These are phyloP conservation scores for Loxodes magnus DNA, from an alignment of 73 alveolate species.

Conservation along the genomic window DNA sequence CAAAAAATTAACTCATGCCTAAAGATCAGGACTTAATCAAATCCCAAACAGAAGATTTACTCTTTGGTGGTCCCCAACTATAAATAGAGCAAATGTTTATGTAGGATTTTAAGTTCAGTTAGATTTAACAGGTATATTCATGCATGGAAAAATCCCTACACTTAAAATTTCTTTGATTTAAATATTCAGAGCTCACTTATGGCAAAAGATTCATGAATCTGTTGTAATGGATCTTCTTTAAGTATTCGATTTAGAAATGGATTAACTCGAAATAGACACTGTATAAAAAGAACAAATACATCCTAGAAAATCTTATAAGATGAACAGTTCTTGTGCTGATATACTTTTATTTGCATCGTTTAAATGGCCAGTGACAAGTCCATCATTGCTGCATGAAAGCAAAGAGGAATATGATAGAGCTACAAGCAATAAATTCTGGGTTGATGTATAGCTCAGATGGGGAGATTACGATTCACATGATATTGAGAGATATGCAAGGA, in stretches of 20 bases:
- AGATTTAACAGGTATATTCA: slow-evolving; percentile 99
- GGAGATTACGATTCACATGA: slow-evolving; percentile 99
- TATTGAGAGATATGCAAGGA: slow-evolving; percentile 98
- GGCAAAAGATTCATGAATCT: slow-evolving; percentile 99
- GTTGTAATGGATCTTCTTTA: slow-evolving; percentile 99
- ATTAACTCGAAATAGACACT: slow-evolving; percentile 95
- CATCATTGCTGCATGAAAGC: slow-evolving; percentile 90
- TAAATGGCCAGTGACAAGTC: slow-evolving; percentile 98
- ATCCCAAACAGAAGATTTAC: slow-evolving; percentile 99
- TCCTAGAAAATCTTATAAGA: slow-evolving; percentile 96
- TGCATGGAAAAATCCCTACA: slow-evolving; percentile 99
- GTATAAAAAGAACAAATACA: slow-evolving; percentile 99
- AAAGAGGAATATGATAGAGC: slow-evolving; percentile 95
- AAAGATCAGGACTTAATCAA: slow-evolving; percentile 97
- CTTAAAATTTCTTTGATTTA: slow-evolving; percentile 96
- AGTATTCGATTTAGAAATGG: slow-evolving; percentile 98
- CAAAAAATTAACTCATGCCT: slow-evolving; percentile 99
- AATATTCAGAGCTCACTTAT: slow-evolving; percentile 99
- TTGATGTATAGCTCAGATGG: slow-evolving; percentile 99
- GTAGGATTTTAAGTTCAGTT: slow-evolving; percentile 99
- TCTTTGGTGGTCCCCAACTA: slow-evolving; percentile 99
- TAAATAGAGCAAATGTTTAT: slow-evolving; percentile 99
- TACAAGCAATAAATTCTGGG: slow-evolving; percentile 96
- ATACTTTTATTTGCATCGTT: slow-evolving; percentile 94
- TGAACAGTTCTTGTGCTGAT: slow-evolving; percentile 99